These are phyloP conservation scores for Paraconiothyrium sp. DNA, from an alignment of 2,329 filamentous ascomycete genomes.

Conservation along the genomic window DNA sequence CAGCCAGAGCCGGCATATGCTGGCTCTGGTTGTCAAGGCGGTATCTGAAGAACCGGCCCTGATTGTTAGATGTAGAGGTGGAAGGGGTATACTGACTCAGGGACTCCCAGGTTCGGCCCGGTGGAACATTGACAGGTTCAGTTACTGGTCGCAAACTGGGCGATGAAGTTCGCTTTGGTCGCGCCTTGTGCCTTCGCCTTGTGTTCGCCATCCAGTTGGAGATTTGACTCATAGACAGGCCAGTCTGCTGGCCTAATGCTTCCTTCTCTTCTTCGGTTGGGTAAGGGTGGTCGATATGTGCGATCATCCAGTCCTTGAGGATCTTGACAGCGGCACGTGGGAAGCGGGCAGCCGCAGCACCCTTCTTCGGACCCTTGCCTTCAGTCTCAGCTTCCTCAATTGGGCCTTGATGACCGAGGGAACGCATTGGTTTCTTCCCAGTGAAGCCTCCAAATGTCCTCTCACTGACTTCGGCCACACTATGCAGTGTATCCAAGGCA, in stretches of 20 bases:
- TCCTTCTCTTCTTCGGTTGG: conserved; percentile 89
- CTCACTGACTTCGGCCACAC: conserved; percentile 54
- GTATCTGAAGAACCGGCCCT: conserved; percentile 37
- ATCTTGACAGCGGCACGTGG: conserved; percentile 81
- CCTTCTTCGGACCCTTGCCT: conserved; percentile 43
- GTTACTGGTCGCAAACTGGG: conserved; percentile 71
- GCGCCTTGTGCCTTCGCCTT: conserved; percentile 81
- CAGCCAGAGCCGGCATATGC: conserved; percentile 6
- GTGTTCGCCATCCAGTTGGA: conserved; percentile 94
- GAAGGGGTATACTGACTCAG: conserved; percentile 43
- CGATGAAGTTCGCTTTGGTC: conserved; percentile 72
- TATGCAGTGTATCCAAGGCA: conserved; percentile 58
- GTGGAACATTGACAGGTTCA: conserved; percentile 77
- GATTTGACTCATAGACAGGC: conserved; percentile 83
- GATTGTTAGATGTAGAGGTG: conserved; percentile 24
- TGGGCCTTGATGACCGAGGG: conserved; percentile 46
- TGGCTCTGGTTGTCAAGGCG: conserved; percentile 23
- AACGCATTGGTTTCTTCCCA: conserved; percentile 50
- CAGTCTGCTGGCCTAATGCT: conserved; percentile 78
- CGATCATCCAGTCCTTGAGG: conserved; percentile 84
- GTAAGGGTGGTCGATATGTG: conserved; percentile 84
- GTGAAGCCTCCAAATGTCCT: conserved; percentile 46
- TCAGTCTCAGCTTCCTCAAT: conserved; percentile 44
- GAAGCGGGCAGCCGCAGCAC: conserved; percentile 62
- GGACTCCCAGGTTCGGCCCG: conserved; percentile 63